These are phyloP conservation scores for Secale cereale DNA, from an alignment of 176 grass and related monocot genomes.

Conservation along the genomic window DNA sequence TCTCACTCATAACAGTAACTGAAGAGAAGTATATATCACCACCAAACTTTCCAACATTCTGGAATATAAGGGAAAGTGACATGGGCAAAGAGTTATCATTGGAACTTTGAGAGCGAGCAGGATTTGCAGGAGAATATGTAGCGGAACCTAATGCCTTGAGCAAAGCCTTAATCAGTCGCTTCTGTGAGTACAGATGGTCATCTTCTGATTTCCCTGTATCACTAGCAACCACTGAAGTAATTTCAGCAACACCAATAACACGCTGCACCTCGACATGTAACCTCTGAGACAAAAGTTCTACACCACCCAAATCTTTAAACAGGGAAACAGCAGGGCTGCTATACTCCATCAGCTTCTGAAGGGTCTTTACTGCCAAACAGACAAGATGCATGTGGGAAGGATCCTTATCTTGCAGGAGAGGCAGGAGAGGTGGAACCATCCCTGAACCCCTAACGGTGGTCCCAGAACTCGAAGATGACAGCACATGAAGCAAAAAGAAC, in stretches of 20 bases:
- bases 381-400: conserved; percentile 79
- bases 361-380: conserved; percentile 85
- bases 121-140: conserved; percentile 90
- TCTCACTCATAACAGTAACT: conserved; percentile 98
- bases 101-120: conserved; percentile 60
- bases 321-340: conserved; percentile 87
- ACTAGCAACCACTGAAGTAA: conserved; percentile 50
- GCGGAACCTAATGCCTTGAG: conserved; percentile 92
- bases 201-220: conserved; percentile 70
- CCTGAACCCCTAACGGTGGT: conserved; percentile 83
- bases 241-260: conserved; percentile 64
- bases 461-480: conserved; percentile 94
- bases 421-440: conserved; percentile 84
- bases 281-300: conserved; percentile 79
- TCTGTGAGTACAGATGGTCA: conserved; percentile 78
- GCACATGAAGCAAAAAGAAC: conserved; percentile 99
- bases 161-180: conserved; percentile 88
- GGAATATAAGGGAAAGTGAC: conserved; percentile 92
- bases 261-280: conserved; percentile 84
- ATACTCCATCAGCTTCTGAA: conserved; percentile 98
- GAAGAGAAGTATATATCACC: conserved; percentile 98
- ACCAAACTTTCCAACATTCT: conserved; percentile 82
- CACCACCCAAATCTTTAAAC: conserved; percentile 95
- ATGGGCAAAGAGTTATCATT: conserved; percentile 78
- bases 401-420: conserved; percentile 88